Evolutionary conservation across 2,329 filamentous ascomycete genomes (phyloP).

Genomic region (Cladosporium oxysporum): DNA sequence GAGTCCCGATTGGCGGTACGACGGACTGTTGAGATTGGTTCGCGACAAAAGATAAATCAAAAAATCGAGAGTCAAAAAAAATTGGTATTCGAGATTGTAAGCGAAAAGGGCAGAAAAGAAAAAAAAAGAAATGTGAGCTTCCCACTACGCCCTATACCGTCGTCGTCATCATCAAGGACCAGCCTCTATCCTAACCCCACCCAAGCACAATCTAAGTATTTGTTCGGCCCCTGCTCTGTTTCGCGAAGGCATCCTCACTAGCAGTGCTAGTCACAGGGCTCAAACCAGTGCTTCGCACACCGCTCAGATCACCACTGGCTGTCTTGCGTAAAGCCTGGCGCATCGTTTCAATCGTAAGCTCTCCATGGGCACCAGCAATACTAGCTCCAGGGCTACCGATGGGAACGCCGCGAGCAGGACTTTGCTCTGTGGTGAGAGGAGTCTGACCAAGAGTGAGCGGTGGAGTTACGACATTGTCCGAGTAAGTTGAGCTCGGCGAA

Average conservation of each 20-base stretch:
- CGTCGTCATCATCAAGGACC: background rate
- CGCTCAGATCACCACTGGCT: conserved; percentile 72
- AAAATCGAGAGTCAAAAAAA: background rate
- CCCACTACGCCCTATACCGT: background rate
- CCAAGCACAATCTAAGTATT: conserved; percentile 4
- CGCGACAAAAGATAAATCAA: background rate
- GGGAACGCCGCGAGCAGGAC: conserved; percentile 9
- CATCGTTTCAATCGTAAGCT: conserved; percentile 93
- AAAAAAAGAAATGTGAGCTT: background rate
- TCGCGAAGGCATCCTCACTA: conserved; percentile 13
- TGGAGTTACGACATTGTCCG: conserved; percentile 11
- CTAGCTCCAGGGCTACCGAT: conserved; percentile 21
- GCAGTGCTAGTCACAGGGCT: conserved; percentile 10
- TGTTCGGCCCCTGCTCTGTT: conserved; percentile 15
- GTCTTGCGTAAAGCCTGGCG: conserved; percentile 82
- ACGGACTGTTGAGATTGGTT: background rate
- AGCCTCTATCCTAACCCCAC: background rate
- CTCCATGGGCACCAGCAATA: conserved; percentile 53
- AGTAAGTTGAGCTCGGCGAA: conserved; percentile 30
- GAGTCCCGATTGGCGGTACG: background rate
- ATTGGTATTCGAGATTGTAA: conserved; percentile 4
- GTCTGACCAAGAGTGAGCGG: conserved; percentile 2
- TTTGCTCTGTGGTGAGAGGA: conserved; percentile 6
- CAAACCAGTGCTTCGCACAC: conserved; percentile 13
- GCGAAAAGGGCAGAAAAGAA: background rate